These are phyloP conservation scores for Saccharomyces hybrid DNA, from an alignment of 1,139 yeast species.

Conservation along the genomic window DNA sequence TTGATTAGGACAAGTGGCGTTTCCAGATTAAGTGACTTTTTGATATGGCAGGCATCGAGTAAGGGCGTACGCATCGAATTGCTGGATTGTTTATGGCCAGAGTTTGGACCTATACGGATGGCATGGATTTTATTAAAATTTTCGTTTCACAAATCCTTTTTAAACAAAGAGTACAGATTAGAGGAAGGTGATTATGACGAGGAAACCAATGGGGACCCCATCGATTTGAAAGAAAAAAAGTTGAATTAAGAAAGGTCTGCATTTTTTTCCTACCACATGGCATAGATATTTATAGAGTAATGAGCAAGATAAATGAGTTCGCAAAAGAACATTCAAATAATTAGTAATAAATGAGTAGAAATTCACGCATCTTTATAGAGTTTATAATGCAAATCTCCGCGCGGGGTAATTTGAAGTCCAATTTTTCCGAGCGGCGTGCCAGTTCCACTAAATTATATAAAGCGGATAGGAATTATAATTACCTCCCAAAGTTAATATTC, in stretches of 20 bases:
- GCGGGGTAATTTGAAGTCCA: background rate
- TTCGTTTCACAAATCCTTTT: conserved; percentile 38
- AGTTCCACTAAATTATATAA: background rate
- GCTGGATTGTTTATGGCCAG: conserved; percentile 81
- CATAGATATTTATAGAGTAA: background rate
- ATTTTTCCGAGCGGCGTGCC: background rate
- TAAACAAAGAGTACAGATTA: conserved; percentile 3
- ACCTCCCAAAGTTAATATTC: background rate
- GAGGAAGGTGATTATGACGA: conserved; percentile 4
- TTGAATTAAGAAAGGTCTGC: background rate
- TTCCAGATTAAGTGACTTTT: conserved; percentile 75
- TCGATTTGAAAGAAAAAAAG: background rate
- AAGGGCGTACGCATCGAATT: conserved; percentile 68
- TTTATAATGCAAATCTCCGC: conserved; percentile 1
- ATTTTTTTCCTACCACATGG: background rate
- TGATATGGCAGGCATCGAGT: conserved; percentile 71
- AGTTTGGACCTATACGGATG: conserved; percentile 56
- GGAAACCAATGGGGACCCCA: background rate
- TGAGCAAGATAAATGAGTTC: background rate
- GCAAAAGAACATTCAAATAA: background rate
- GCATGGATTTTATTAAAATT: conserved; percentile 52
- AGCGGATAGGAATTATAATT: background rate
- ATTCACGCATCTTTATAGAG: background rate
- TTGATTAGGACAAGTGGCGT: conserved; percentile 85
- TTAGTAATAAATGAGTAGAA: background rate